Percentiles rank a stretch among this genome's conserved stretches.
phyloP scores from a whole-genome alignment of 345 rosid species.

The Rhodomyrtus tomentosa region DNA sequence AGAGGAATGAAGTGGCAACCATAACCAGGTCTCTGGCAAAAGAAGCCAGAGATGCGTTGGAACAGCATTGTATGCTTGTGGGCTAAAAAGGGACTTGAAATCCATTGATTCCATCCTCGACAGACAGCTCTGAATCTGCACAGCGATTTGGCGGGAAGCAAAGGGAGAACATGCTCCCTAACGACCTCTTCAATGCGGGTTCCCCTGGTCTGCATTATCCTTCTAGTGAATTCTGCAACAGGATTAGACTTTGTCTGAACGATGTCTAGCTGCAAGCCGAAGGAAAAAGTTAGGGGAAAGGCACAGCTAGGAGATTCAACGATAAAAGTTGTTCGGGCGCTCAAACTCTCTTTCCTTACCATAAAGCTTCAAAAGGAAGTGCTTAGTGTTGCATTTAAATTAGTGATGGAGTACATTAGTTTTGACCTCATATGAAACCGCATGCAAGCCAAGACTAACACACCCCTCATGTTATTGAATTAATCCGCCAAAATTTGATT shows the following conservation, averaged over 20 bases:
- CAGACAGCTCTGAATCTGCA: slow-evolving; percentile 28
- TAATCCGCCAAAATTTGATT: not conserved
- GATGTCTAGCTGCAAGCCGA: not conserved
- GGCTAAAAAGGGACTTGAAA: slow-evolving; percentile 22
- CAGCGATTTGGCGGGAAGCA: slow-evolving; percentile 34
- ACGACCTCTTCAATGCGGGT: slow-evolving; percentile 5
- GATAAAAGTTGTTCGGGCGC: not conserved
- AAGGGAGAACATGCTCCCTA: slow-evolving; percentile 14
- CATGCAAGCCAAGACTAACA: not conserved
- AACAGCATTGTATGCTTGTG: slow-evolving; percentile 20
- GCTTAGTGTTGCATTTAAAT: not conserved
- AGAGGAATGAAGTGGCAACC: slow-evolving; percentile 12
- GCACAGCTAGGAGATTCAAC: not conserved
- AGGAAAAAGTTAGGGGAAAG: not conserved
- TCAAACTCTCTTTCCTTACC: not conserved
- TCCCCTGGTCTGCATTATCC: not conserved
- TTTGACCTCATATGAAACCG: not conserved
- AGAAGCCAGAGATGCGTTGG: slow-evolving; percentile 23
- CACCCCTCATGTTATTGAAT: not conserved
- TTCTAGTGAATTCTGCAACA: not conserved
- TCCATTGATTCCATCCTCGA: slow-evolving; percentile 22
- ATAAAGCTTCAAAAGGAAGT: not conserved
- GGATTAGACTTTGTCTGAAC: not conserved
- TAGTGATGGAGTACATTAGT: not conserved
- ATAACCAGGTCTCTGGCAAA: slow-evolving; percentile 12